Conservation (phyloP, 1,284 basidiomycete species). For the Amylostereum chailletii region DNA sequence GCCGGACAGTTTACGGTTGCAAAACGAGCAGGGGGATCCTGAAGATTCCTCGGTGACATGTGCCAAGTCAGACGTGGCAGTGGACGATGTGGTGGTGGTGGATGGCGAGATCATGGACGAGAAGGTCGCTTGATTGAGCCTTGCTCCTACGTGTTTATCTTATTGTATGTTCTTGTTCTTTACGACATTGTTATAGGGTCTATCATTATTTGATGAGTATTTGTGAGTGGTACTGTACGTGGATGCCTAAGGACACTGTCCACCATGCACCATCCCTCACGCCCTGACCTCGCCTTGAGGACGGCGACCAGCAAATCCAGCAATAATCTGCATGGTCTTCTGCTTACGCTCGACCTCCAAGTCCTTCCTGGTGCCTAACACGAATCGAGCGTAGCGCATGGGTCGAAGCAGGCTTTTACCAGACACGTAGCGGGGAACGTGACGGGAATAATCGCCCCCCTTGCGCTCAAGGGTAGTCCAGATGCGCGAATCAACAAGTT, state of each 20-base stretch:
- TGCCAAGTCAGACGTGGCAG: conserved; percentile 6
- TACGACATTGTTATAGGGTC: conserved; percentile 1
- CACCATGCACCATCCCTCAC: conserved; percentile 6
- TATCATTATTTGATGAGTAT: conserved; percentile 11
- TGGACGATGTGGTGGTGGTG: conserved; percentile 3
- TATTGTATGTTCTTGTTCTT: background rate
- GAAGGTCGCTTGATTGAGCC: conserved; percentile 1
- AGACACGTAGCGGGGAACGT: conserved; percentile 18
- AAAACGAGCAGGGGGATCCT: conserved; percentile 3
- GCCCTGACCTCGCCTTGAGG: background rate
- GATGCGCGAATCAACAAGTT: conserved; percentile 8
- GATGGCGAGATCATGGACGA: conserved; percentile 6
- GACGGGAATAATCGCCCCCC: conserved; percentile 45
- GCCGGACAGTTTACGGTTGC: conserved; percentile 3
- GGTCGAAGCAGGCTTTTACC: conserved; percentile 22
- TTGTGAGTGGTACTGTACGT: conserved; percentile 6
- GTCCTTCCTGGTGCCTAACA: conserved; percentile 34
- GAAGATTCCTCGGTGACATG: conserved; percentile 3
- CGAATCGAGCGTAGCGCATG: conserved; percentile 30
- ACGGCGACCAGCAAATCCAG: conserved; percentile 1
- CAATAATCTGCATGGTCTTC: conserved; percentile 15
- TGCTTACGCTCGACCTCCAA: conserved; percentile 23
- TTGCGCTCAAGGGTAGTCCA: conserved; percentile 25
- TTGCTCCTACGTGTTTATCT: background rate
- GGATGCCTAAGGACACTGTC: background rate